These are phyloP conservation scores for Podosphaera aphanis DNA, from an alignment of 2,329 filamentous ascomycete species.

Conservation along the genomic window DNA sequence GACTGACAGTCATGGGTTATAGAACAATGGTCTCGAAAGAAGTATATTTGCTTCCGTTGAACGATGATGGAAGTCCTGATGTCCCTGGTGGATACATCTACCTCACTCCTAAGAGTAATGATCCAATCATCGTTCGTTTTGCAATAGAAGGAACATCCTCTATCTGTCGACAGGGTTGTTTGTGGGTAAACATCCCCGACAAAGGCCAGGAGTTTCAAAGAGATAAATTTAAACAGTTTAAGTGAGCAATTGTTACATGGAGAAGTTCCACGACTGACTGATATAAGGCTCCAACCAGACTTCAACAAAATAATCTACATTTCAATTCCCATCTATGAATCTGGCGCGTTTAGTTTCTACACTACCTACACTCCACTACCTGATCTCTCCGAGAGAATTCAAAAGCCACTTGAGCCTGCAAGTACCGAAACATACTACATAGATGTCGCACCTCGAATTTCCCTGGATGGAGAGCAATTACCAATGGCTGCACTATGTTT, in stretches of 20 bases:
- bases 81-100: conserved; percentile 82
- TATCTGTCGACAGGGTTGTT: conserved; percentile 77
- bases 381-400: conserved; percentile 30
- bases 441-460: conserved; percentile 67
- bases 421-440: conserved; percentile 70
- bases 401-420: conserved; percentile 28
- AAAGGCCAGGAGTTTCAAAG: conserved; percentile 54
- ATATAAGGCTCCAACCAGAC: conserved; percentile 52
- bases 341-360: conserved; percentile 86
- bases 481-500: conserved; percentile 73
- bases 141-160: conserved; percentile 86
- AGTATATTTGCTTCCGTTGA: conserved; percentile 74
- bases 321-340: conserved; percentile 58
- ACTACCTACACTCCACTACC: conserved; percentile 78
- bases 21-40: conserved; percentile 41
- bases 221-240: conserved; percentile 64
- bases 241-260: conserved; percentile 30
- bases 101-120: conserved; percentile 47
- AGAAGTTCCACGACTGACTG: conserved; percentile 4
- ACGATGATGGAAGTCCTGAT: conserved; percentile 78
- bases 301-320: conserved; percentile 86
- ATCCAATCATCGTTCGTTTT: conserved; percentile 66
- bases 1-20: conserved; percentile 25
- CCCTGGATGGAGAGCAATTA: conserved; percentile 47
- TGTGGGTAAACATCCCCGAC: conserved; percentile 89